A percentile compares a stretch with the other conserved stretches of the same genome.
These are phyloP conservation scores for Citrullus mucosospermus DNA, from an alignment of 306 rosid species.

Conservation along the genomic window DNA sequence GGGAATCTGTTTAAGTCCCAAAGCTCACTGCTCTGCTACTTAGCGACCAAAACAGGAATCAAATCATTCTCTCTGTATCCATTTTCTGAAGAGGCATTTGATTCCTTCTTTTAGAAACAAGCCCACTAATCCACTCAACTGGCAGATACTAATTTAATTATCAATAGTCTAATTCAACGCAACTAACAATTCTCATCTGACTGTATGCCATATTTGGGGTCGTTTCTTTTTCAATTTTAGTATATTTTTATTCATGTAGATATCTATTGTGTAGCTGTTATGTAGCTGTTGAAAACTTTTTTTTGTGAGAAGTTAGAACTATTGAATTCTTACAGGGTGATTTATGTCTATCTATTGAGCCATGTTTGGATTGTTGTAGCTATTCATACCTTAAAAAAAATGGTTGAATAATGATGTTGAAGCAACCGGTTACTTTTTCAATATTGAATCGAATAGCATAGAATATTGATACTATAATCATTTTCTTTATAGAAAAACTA, in stretches of 20 bases:
- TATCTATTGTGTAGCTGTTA: no score
- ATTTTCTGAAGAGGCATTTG: neutral
- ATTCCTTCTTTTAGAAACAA: conserved; percentile 1
- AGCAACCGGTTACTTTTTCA: neutral
- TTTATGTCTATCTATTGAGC: no score
- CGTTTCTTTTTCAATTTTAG: no score
- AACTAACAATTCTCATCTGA: no score
- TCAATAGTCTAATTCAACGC: neutral
- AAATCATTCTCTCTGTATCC: neutral
- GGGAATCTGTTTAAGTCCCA: neutral
- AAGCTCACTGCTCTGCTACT: neutral
- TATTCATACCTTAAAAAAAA: no score
- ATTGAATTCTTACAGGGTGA: neutral
- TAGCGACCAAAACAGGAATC: neutral
- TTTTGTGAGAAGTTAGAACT: no score
- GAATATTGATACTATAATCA: no score
- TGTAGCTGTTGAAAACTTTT: no score
- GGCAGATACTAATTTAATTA: neutral
- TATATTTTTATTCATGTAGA: no score
- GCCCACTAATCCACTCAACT: conserved; percentile 4
- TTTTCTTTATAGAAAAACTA: neutral
- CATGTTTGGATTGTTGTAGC: no score
- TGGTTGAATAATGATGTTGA: neutral
- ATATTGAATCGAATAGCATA: neutral
- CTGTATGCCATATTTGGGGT: neutral